Evolutionary conservation across 2,329 filamentous ascomycete species (phyloP).

Genomic region (Pseudogymnoascus sp.): DNA sequence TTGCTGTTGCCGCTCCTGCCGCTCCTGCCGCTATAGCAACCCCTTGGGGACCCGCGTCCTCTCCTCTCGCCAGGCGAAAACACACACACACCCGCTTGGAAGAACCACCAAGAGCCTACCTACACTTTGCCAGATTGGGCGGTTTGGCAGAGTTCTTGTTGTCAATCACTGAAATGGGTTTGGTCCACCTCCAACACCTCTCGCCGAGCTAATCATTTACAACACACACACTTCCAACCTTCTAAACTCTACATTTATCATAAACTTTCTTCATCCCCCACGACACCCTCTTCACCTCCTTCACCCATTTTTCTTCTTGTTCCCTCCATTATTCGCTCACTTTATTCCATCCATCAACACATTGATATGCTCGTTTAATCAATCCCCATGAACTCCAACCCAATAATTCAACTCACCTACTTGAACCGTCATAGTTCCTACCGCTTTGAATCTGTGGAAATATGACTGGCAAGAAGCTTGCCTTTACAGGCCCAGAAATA

Average conservation of each 20-base stretch:
- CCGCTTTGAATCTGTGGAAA: not conserved
- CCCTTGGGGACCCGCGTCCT: too few relatives aligned
- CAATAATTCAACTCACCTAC: not conserved
- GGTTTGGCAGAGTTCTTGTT: not conserved
- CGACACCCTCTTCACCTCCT: not conserved
- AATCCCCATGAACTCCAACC: constrained; percentile 2
- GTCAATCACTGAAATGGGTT: not conserved
- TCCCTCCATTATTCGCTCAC: not conserved
- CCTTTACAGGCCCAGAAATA: rapidly evolving
- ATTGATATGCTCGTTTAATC: not conserved
- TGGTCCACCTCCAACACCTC: not conserved
- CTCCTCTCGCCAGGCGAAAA: not conserved
- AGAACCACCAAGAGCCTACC: not conserved
- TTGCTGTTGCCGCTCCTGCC: not conserved
- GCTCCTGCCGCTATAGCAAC: not conserved
- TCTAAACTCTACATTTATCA: not conserved
- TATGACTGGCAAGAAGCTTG: constrained; percentile 34
- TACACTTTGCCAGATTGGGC: not conserved
- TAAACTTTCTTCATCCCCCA: not conserved
- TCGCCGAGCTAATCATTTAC: not conserved
- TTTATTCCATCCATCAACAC: not conserved
- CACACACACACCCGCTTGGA: not conserved
- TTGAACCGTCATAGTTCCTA: not conserved
- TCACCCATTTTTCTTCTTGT: not conserved
- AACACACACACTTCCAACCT: not conserved